phyloP scores from a whole-genome alignment of 805 yeast genomes.

The Starmerella ratchasimensis region DNA sequence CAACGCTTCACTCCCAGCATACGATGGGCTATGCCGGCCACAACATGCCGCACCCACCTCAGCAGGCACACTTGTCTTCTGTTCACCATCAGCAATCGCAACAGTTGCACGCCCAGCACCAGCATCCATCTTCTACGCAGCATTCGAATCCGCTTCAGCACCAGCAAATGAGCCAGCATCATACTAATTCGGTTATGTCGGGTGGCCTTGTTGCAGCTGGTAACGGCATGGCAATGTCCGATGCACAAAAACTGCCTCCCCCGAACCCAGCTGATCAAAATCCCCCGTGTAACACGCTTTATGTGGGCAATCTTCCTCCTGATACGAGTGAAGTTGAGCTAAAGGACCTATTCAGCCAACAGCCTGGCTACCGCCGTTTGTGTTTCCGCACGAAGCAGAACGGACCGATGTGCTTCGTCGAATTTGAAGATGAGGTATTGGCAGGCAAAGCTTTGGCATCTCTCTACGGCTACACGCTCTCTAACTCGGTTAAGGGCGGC shows the following conservation, averaged over 20 bases:
- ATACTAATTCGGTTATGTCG: constrained; percentile 1
- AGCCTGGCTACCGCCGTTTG: constrained; percentile 82
- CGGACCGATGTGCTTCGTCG: constrained; percentile 99
- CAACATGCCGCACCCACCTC: too few relatives aligned
- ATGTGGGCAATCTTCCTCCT: constrained; percentile 94
- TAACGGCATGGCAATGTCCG: too few relatives aligned
- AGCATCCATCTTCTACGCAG: constrained; percentile 16
- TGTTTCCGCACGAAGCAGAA: constrained; percentile 75
- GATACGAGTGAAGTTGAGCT: constrained; percentile 92
- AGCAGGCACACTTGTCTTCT: too few relatives aligned
- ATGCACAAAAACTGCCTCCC: constrained; percentile 26
- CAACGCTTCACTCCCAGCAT: too few relatives aligned
- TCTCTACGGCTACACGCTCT: constrained; percentile 80
- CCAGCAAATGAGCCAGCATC: neutral
- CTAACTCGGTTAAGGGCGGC: constrained; percentile 85
- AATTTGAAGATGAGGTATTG: constrained; percentile 86
- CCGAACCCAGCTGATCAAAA: constrained; percentile 98
- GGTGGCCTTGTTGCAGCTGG: too few relatives aligned
- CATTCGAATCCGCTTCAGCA: neutral
- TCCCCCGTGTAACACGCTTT: constrained; percentile 94
- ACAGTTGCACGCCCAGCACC: neutral
- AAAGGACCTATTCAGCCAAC: constrained; percentile 72
- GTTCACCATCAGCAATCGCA: constrained; percentile 1
- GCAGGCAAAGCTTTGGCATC: constrained; percentile 93
- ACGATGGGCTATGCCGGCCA: too few relatives aligned